phyloP scores from a whole-genome alignment of 83 land plant genomes.

The Thuja plicata region DNA sequence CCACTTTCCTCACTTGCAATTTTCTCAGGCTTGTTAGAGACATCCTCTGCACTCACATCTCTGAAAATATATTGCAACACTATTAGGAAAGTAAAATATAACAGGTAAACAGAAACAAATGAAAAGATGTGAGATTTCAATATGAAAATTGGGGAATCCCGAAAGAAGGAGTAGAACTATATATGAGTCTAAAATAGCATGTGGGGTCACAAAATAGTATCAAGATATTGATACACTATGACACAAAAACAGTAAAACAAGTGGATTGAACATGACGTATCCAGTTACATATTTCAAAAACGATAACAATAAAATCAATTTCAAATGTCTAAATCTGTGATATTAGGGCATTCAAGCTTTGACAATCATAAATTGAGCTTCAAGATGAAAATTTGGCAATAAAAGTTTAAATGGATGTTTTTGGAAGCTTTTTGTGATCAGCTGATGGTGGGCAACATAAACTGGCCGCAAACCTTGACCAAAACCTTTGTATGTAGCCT shows the following conservation, averaged over 20 bases:
- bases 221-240: not conserved
- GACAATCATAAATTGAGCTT: not conserved
- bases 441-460: not conserved
- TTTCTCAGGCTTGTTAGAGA: not conserved
- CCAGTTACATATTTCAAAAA: not conserved
- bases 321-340: not conserved
- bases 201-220: not conserved
- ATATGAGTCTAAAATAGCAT: not conserved
- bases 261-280: not conserved
- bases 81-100: not conserved
- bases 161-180: not conserved
- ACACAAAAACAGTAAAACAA: too few species aligned
- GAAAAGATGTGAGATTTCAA: not conserved
- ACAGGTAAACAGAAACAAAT: not conserved
- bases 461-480: not conserved
- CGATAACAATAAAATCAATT: not conserved
- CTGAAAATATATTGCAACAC: not conserved
- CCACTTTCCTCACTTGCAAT: not conserved
- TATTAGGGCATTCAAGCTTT: not conserved
- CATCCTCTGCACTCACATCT: slow-evolving; percentile 12
- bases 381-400: not conserved
- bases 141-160: not conserved
- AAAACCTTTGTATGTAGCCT: not conserved
- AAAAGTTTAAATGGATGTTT: not conserved
- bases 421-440: not conserved